Conservation (phyloP, 805 yeast species). For the Lipomyces oligophaga region DNA sequence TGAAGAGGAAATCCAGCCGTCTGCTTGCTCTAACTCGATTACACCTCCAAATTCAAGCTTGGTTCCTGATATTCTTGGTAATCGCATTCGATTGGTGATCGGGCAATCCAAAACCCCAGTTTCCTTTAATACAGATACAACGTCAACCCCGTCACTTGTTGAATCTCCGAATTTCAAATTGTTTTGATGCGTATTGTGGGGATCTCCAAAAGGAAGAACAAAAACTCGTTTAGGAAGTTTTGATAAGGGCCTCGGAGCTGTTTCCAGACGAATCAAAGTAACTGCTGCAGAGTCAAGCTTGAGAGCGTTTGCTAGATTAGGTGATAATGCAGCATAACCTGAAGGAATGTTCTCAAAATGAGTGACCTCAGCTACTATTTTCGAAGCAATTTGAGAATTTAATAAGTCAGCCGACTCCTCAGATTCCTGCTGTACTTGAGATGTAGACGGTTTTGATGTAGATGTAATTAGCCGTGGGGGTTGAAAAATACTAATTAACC, state of each 20-base stretch:
- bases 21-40: conserved; percentile 47
- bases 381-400: conserved; percentile 31
- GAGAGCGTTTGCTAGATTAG: conserved; percentile 52
- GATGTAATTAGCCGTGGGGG: conserved; percentile 30
- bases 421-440: not conserved
- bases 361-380: conserved; percentile 52
- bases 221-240: conserved; percentile 41
- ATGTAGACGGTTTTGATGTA: conserved; percentile 4
- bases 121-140: conserved; percentile 7
- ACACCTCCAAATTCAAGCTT: conserved; percentile 55
- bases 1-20: conserved; percentile 50
- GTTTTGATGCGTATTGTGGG: conserved; percentile 1
- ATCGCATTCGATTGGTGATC: conserved; percentile 46
- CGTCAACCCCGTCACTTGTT: no score
- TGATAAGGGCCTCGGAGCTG: conserved; percentile 40
- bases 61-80: conserved; percentile 48
- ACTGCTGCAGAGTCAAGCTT: conserved; percentile 37
- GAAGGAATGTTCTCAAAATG: conserved; percentile 39
- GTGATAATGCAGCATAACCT: conserved; percentile 51
- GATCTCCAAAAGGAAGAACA: conserved; percentile 53
- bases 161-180: conserved; percentile 3
- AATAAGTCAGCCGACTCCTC: no score
- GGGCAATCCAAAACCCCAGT: conserved; percentile 31
- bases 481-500: conserved; percentile 32
- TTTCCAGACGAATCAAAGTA: conserved; percentile 50